These are phyloP conservation scores for Cryphonectria naterciae DNA, from an alignment of 2,329 filamentous ascomycete genomes.

Conservation along the genomic window DNA sequence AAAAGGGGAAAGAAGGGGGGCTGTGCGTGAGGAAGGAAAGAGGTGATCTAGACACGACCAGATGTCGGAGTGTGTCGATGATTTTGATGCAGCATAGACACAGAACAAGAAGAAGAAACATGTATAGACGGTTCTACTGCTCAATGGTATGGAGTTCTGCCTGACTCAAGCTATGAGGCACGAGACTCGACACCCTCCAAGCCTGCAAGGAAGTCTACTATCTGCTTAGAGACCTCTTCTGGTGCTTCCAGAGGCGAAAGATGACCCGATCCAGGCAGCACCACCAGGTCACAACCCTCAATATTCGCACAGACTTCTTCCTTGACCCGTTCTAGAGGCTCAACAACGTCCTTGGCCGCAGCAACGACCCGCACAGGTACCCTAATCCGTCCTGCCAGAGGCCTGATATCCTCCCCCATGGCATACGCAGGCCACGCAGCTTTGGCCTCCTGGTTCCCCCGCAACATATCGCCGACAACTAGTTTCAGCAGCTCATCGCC, in stretches of 20 bases:
- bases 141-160: background rate
- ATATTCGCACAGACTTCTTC: conserved; percentile 33
- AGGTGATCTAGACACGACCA: background rate
- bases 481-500: conserved; percentile 28
- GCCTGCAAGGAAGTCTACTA: conserved; percentile 33
- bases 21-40: background rate
- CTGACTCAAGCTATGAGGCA: background rate
- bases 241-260: conserved; percentile 28
- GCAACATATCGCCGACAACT: background rate
- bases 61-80: background rate
- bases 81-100: background rate
- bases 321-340: conserved; percentile 38
- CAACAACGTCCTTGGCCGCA: conserved; percentile 40
- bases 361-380: conserved; percentile 35
- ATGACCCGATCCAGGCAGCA: conserved; percentile 30
- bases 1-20: background rate
- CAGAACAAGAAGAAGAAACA: background rate
- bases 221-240: conserved; percentile 15
- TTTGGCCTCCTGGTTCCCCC: background rate
- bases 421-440: background rate
- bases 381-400: conserved; percentile 29
- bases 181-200: background rate
- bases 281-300: conserved; percentile 21
- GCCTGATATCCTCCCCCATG: conserved; percentile 35
- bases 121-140: background rate